Evolutionary conservation across 495 filamentous ascomycete genomes (phyloP), one percentile per base, ranked within the genome.

Genomic region (Mycothermus thermophilus): DNA sequence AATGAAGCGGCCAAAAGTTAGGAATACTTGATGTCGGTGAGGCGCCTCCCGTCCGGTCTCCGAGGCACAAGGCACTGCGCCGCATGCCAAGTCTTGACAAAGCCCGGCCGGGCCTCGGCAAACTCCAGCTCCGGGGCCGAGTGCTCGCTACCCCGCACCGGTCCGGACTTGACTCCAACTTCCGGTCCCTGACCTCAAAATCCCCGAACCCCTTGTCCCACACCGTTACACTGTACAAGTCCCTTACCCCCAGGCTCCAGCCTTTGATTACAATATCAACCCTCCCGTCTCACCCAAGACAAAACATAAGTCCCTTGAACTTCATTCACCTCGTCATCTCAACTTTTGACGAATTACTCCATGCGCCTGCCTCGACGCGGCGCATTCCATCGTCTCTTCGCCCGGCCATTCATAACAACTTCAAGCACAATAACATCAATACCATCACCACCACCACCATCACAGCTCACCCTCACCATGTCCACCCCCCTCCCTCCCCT

Each of bases 401-500:
- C 11, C 6, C 22, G 6, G 22, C 11, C 22, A 25, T 11, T 25
- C 22, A 6, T 11, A 25, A n/a, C n/a, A 6, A 11, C 22, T 11
- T 25, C 22, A 25, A 6, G 6, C 22, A 6, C 22, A 25, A 6
- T 11, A 25, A 6, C 22, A 25, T 25, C 22, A 25, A 6, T 11
- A 25, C 11, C 22, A 25, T 25, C 22, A 25, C 11, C 22, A 25
- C 11, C 22, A 25, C 11, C 22, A 25, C 11, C 22, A 25, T 25
- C 22, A 25, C 11, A 6, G 11, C 22, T 25, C 22, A 25, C 22
- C 22, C 6, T 6, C 6, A 25, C 22, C 22, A 64, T 60, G 57
- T 43, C 57, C 9, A 27, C 30, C 8, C 48, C 60, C 32, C 49
- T 68, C 3, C 47, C 55, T 12, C 51, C 65, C 3, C 63, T 86